Base-by-base conservation (phyloP, 176 grass and related monocot species). In the Oryza punctata region DNA sequence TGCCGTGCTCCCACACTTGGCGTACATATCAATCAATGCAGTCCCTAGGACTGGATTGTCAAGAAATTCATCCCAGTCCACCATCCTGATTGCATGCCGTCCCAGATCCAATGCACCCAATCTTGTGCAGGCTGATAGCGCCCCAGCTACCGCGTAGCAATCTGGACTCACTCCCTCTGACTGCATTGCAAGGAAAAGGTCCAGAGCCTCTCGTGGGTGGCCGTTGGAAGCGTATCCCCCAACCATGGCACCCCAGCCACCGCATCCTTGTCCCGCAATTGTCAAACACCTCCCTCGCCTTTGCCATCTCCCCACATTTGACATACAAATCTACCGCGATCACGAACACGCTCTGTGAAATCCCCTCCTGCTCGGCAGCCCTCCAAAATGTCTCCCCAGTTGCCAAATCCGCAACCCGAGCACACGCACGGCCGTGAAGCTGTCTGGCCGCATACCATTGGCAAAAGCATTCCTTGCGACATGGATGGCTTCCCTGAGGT, bases 171-270 rank as follows among this genome's bases (percentile, higher is more conserved):
- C 5, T 59, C 85, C 79, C 33, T 68, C 50, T 16, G 16, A 44
- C 35, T 87, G 92, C 92, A 94, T 91, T 43, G 82, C 47, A 10
- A 87, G 87, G 77, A 94, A 91, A 1, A 94, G 63, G 7, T 94
- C 73, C 35, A 94, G 77, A 45, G 89, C 84, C 52, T 94, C 86
- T 70, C 21, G 84, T 6, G 92, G 89, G 16, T 89, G 67, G 2
- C 89, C 86, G 19, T 87, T 91, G 21, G 92, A 91, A 65, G 92
- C 84, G 5, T 91, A 94, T 40, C 92, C 86, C 29, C 86, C 81
- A n/a, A 94, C 89, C 92, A 94, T 94, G 0, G 92, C 44, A 21
- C 83, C 79, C 89, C 92, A 94, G 82, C 70, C 67, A 94, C 86
- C 2, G 76, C 81, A 72, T 94, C 92, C 77, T 82, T 89, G 27